phyloP scores from a whole-genome alignment of 768 basidiomycete genomes.

The Solioccasus polychromus region DNA sequence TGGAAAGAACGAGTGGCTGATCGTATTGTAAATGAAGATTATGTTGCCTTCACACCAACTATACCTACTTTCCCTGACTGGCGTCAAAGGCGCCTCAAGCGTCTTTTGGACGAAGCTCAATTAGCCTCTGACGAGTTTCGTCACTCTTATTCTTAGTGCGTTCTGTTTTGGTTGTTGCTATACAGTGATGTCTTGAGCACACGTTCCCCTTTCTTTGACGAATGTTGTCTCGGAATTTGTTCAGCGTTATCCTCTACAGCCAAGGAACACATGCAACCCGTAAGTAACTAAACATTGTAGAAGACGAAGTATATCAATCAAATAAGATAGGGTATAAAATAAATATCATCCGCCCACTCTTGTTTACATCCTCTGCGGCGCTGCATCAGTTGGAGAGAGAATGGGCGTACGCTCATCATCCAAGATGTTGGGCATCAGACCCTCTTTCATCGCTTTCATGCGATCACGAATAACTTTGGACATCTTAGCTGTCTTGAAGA shows the following conservation, averaged over 20 bases:
- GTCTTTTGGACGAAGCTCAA: constrained; percentile 14
- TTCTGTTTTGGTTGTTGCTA: not conserved
- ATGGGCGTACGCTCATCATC: constrained; percentile 10
- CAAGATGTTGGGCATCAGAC: constrained; percentile 16
- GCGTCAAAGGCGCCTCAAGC: constrained; percentile 9
- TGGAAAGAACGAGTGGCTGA: constrained; percentile 20
- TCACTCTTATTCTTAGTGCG: too few species aligned
- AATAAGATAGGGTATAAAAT: too few species aligned
- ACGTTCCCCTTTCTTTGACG: too few species aligned
- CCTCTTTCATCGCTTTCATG: constrained; percentile 21
- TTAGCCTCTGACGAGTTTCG: not conserved
- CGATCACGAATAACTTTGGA: constrained; percentile 26
- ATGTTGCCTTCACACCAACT: constrained; percentile 11
- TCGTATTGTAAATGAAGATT: constrained; percentile 12
- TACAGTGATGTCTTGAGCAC: too few species aligned
- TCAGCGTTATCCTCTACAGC: too few species aligned
- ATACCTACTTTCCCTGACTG: constrained; percentile 13
- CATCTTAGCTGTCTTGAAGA: constrained; percentile 26
- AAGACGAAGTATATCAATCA: too few species aligned
- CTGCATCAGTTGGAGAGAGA: not conserved
- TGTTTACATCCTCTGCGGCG: not conserved
- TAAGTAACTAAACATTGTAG: too few species aligned
- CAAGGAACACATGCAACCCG: too few species aligned
- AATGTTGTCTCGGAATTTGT: too few species aligned
- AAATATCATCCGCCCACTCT: too few species aligned